phyloP scores from a whole-genome alignment of 2,329 filamentous ascomycete genomes.

The Annulohypoxylon truncatum region DNA sequence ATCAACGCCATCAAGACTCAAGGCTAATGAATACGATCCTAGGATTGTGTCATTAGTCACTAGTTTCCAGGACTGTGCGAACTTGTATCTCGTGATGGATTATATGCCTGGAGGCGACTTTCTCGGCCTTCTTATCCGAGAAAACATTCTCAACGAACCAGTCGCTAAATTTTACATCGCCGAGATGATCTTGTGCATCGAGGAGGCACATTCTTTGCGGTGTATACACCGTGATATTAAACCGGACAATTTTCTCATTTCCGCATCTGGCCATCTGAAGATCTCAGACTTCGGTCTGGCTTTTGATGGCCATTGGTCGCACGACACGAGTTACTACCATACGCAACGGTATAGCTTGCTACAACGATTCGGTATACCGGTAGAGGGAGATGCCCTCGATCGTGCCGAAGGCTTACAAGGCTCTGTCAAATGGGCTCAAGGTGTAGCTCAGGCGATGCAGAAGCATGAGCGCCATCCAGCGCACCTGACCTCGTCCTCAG shows the following conservation, averaged over 20 bases:
- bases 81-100: conserved; percentile 95
- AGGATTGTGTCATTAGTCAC: conserved; percentile 88
- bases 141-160: conserved; percentile 82
- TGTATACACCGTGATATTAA: conserved; percentile 98
- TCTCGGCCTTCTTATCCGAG: conserved; percentile 83
- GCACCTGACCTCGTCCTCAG: conserved; percentile 39
- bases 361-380: conserved; percentile 77
- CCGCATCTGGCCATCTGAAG: conserved; percentile 87
- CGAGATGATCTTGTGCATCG: conserved; percentile 95
- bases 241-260: conserved; percentile 96
- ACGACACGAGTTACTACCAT: conserved; percentile 88
- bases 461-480: conserved; percentile 54
- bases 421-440: conserved; percentile 55
- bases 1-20: not conserved
- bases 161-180: conserved; percentile 89
- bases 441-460: conserved; percentile 54
- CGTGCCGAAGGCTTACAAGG: conserved; percentile 53
- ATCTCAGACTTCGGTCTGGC: conserved; percentile 97
- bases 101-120: conserved; percentile 99
- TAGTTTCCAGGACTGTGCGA: conserved; percentile 87
- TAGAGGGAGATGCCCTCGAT: conserved; percentile 81
- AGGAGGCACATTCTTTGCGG: conserved; percentile 86
- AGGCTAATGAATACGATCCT: conserved; percentile 23
- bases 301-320: conserved; percentile 95
- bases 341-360: conserved; percentile 83